Evolutionary conservation across 257 asterid species (phyloP), one percentile per base, ranked within the genome.

Genomic region (Solanum lycopersicoides): DNA sequence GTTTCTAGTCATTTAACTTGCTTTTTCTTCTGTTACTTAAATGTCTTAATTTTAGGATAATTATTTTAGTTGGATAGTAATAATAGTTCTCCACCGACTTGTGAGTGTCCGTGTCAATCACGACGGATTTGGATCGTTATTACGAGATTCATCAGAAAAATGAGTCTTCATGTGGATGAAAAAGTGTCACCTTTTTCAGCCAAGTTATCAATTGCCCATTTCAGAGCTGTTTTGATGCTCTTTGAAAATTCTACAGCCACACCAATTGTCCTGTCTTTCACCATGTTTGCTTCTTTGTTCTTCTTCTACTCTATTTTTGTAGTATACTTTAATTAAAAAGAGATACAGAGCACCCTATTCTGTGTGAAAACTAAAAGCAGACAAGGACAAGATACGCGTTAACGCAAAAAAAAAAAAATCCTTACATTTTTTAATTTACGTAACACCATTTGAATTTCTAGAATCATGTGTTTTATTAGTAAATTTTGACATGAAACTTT

Each of bases 201-300:
- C 69, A 96, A 89, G 83, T 96, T 94, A 72, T 95, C 98, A 83
- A 96, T 92, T 8, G 98, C 93, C 99, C 99, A 96, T 84, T 90
- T 89, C 83, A 96, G 87, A 47, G 98, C 99, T 63, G 90, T 86
- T 89, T 93, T 95, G 89, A 98, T 96, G 93, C 96, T 95, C 92
- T 94, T 91, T 3, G 99, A 96, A 92, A 96, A 96, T 83, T 96
- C 99, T 93, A 96, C 92, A 3, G 98, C 99, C 37, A 96, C 94
- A 23, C 98, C 99, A 2, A 96, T 90, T 35, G 87, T 96, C 92
- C 97, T 91, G 90, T 95, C 99, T 87, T 92, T 93, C 59, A 32
- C 95, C 99, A 96, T 96, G 35, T 86, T 84, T 16, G 73, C 10
- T 82, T 30, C 18, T 11, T 18, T 10, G 15, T 37, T 77, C n/a